These are phyloP conservation scores for Candolleomyces eurysporus DNA, from an alignment of 768 basidiomycete species.

Conservation along the genomic window DNA sequence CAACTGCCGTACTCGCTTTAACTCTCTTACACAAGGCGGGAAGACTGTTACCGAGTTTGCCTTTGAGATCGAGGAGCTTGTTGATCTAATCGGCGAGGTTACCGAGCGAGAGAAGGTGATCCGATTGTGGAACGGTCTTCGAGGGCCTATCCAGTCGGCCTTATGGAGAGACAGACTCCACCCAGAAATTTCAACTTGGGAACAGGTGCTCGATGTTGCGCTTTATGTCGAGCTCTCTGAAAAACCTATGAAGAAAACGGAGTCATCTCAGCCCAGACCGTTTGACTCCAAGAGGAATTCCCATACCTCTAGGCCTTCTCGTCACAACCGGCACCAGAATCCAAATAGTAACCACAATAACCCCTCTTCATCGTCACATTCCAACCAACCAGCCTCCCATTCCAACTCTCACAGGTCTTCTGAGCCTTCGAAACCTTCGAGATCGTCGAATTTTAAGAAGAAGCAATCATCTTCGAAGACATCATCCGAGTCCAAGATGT, in stretches of 20 bases:
- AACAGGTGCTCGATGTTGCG: neutral
- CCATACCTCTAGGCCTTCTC: too few relatives aligned
- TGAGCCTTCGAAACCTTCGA: too few relatives aligned
- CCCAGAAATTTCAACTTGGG: neutral
- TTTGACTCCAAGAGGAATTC: too few relatives aligned
- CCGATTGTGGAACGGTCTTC: neutral
- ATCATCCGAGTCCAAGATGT: neutral
- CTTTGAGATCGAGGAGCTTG: constrained; percentile 30
- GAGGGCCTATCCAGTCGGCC: neutral
- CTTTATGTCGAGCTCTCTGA: neutral
- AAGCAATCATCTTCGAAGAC: too few relatives aligned
- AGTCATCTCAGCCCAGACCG: neutral
- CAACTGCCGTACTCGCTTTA: constrained; percentile 24
- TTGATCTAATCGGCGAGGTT: constrained; percentile 30
- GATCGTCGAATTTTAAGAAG: too few relatives aligned
- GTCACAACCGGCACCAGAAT: too few relatives aligned
- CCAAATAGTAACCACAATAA: too few relatives aligned
- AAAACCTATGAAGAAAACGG: neutral
- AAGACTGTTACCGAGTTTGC: constrained; percentile 26
- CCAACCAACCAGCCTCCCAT: too few relatives aligned
- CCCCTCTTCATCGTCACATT: too few relatives aligned
- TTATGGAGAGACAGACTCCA: neutral
- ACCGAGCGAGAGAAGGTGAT: neutral
- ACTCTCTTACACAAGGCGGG: constrained; percentile 18
- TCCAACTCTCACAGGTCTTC: too few relatives aligned